phyloP scores from a whole-genome alignment of 2,329 filamentous ascomycete species.

The Ilyonectria mors-panacis region DNA sequence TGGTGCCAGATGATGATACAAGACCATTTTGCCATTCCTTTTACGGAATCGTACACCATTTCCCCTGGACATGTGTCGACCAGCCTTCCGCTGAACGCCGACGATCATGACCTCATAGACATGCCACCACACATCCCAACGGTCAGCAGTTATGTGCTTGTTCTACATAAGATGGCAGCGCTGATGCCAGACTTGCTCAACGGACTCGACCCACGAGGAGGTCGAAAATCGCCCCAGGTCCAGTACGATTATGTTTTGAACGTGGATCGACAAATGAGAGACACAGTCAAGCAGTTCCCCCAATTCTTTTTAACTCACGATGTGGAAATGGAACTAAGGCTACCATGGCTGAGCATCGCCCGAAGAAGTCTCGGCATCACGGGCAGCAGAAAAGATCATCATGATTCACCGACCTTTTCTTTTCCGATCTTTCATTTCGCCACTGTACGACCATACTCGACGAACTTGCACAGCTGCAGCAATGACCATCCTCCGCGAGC shows the following conservation, averaged over 20 bases:
- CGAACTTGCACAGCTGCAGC: conserved; percentile 11
- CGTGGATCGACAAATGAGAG: conserved; percentile 6
- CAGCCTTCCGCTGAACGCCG: background rate
- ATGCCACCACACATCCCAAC: conserved; percentile 7
- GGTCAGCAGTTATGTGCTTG: conserved; percentile 6
- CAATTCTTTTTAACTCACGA: conserved; percentile 1
- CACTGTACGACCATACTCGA: conserved; percentile 8
- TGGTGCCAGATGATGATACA: conserved; percentile 19
- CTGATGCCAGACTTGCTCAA: conserved; percentile 16
- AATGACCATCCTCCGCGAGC: conserved; percentile 15
- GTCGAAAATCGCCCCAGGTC: background rate
- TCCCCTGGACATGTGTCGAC: background rate
- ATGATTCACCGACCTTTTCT: conserved; percentile 20
- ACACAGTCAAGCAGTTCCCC: background rate
- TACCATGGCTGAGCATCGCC: conserved; percentile 14
- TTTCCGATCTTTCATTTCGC: conserved; percentile 4
- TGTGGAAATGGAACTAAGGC: background rate
- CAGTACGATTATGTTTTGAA: conserved; percentile 15
- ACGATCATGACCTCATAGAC: background rate
- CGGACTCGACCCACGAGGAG: background rate
- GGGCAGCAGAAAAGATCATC: conserved; percentile 18
- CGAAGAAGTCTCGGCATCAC: conserved; percentile 15
- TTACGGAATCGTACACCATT: conserved; percentile 19
- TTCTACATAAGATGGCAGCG: background rate
- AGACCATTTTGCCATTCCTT: conserved; percentile 20